Percentiles rank a stretch among this genome's conserved stretches.
Conservation (phyloP, 129 eudicot species). For the Gnaphalium uliginosum region DNA sequence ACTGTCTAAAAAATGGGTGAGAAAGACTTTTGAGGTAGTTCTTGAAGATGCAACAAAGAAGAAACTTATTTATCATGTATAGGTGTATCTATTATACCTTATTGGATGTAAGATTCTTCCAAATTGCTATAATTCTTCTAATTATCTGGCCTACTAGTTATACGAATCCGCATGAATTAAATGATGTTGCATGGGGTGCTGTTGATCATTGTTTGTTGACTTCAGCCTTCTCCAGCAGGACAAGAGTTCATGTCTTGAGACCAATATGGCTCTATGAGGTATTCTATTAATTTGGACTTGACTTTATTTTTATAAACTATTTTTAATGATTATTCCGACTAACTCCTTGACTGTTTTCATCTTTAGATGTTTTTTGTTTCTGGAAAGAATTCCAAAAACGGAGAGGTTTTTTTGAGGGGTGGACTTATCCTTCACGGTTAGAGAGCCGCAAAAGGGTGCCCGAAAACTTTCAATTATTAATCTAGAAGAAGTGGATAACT, state of each 20-base stretch:
- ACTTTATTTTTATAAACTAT: neutral
- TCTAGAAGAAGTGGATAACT: no score
- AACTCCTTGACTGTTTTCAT: neutral
- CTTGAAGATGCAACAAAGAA: neutral
- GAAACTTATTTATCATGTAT: neutral
- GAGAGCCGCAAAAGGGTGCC: no score
- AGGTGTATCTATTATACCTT: neutral
- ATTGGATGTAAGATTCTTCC: neutral
- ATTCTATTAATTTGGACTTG: neutral
- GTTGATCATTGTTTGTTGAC: neutral
- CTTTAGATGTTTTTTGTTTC: neutral
- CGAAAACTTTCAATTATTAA: no score
- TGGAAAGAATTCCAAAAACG: no score
- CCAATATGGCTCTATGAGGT: neutral
- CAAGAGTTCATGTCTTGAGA: neutral
- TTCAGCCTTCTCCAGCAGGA: neutral
- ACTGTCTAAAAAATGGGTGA: neutral
- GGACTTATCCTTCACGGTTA: no score
- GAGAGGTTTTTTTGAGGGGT: no score
- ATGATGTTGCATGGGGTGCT: neutral
- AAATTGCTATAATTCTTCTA: neutral
- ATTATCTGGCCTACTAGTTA: neutral
- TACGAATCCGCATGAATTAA: neutral
- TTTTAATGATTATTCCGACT: neutral
- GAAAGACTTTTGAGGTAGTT: neutral